Base-by-base conservation (phyloP, 1,284 basidiomycete species). In the Sporisorium graminicola region DNA sequence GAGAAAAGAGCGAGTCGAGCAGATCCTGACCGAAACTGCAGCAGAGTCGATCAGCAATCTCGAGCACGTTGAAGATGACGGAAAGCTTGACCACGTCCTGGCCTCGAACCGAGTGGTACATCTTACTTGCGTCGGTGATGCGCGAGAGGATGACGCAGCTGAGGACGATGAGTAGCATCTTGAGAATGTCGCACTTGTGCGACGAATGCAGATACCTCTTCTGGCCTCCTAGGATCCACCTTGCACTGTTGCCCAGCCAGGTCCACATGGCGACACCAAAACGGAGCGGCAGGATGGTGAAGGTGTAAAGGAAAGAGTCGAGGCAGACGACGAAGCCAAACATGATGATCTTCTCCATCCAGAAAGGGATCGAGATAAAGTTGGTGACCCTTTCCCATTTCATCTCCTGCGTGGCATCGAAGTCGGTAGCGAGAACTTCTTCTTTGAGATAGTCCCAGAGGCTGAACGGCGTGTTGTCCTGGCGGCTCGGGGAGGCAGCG, bases 371-470 rank as follows among this genome's bases (percentile, higher is more conserved):
- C 62, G 90, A 92, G 70, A 99, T 87, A 83, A 99, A 99, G 87
- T 99, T 99, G 84, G 93, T 92, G 54, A 99, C 95, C n/a, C 97
- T 89, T 82, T 99, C 97, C 93, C 94, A 94, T 86, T 95, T 95
- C 77, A 95, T 87, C 84, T 96, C 94, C 82, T 96, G 93, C 69
- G 94, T 92, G 0, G 92, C 94, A 85, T 96, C 94, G 85, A 94
- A 93, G 87, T 95, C 94, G 33, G 92, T 95, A 0, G 93, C 93
- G 9, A 95, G 87, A 16, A 96, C 88, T 82, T 87, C 85, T 81
- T 95, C 93, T 24, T 91, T 89, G 27, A 97, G 88, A 85, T 97
- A 95, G 74, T 96, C 94, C 94, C 94, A 96, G 24, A 97, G 83
- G 12, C 94, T 94, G 83, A 80, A 76, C 4, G 82, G 73, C 22